These are phyloP conservation scores for Cryptosporidium viatorum DNA, from an alignment of 169 alveolate genomes.

Conservation along the genomic window DNA sequence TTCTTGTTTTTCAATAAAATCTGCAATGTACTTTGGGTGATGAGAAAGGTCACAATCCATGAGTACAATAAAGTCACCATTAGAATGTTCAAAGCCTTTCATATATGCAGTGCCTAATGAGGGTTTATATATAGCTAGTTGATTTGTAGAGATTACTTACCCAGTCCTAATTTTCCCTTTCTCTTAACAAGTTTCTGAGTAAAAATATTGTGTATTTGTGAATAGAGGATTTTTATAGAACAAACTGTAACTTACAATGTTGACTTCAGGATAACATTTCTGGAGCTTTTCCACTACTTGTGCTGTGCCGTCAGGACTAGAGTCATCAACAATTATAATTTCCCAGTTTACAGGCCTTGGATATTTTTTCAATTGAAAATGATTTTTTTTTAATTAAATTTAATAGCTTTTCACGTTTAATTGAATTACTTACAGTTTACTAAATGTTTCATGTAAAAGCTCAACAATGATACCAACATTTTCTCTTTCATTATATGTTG, in stretches of 20 bases:
- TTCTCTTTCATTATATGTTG: constrained; percentile 96
- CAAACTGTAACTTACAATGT: constrained; percentile 73
- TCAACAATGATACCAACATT: constrained; percentile 92
- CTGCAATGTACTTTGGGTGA: constrained; percentile 94
- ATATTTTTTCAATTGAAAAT: too few relatives aligned
- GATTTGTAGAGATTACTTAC: constrained; percentile 75
- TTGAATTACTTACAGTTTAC: constrained; percentile 80
- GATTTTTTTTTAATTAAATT: too few relatives aligned
- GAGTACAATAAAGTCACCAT: constrained; percentile 92
- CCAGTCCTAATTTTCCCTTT: constrained; percentile 95
- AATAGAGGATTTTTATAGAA: constrained; percentile 4
- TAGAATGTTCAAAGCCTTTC: constrained; percentile 92
- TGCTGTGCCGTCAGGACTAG: constrained; percentile 95
- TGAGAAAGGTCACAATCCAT: constrained; percentile 99
- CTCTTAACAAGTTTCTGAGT: constrained; percentile 86
- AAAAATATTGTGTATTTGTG: not conserved
- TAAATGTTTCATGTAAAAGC: constrained; percentile 87
- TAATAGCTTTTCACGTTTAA: not conserved
- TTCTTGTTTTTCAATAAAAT: constrained; percentile 90
- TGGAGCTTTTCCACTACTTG: constrained; percentile 87
- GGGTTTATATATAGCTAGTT: constrained; percentile 89
- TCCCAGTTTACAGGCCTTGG: constrained; percentile 88
- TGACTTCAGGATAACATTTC: constrained; percentile 87
- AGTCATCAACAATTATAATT: constrained; percentile 94
- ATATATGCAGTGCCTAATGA: constrained; percentile 96